These are phyloP conservation scores for Beta corolliflora DNA, from an alignment of 179 eudicot genomes.

Conservation along the genomic window DNA sequence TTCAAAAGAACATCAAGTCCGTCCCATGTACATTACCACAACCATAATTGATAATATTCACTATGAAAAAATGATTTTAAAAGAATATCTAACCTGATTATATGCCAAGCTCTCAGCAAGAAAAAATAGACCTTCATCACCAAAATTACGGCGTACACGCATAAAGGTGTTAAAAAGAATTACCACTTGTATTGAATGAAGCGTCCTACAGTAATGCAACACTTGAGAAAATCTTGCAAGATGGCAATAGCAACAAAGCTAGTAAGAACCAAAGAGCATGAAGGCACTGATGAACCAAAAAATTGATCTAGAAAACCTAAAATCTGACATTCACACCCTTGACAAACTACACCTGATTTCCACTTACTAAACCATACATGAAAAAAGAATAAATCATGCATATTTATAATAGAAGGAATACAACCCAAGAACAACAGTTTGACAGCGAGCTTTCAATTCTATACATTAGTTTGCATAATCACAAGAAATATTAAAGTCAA, in stretches of 20 bases:
- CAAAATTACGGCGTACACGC: constrained; percentile 70
- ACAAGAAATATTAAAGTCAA: too few species aligned
- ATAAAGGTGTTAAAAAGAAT: neutral
- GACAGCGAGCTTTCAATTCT: too few species aligned
- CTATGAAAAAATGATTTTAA: neutral
- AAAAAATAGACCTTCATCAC: constrained; percentile 85
- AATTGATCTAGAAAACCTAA: neutral
- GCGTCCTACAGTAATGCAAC: neutral
- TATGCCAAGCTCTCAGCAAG: constrained; percentile 94
- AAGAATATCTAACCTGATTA: constrained; percentile 59
- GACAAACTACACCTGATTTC: too few species aligned
- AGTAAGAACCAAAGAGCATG: neutral
- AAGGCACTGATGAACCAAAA: neutral
- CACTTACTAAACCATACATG: too few species aligned
- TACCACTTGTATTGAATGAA: neutral
- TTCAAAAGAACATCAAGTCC: neutral
- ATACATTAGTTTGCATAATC: too few species aligned
- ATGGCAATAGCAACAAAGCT: neutral
- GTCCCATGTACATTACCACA: neutral
- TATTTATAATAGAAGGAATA: too few species aligned
- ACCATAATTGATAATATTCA: neutral
- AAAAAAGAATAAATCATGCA: too few species aligned
- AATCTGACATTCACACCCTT: too few species aligned
- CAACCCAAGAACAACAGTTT: too few species aligned
- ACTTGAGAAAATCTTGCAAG: neutral